phyloP scores from a whole-genome alignment of 371 early-diverging fungal genomes.

The Globomyces sp. region DNA sequence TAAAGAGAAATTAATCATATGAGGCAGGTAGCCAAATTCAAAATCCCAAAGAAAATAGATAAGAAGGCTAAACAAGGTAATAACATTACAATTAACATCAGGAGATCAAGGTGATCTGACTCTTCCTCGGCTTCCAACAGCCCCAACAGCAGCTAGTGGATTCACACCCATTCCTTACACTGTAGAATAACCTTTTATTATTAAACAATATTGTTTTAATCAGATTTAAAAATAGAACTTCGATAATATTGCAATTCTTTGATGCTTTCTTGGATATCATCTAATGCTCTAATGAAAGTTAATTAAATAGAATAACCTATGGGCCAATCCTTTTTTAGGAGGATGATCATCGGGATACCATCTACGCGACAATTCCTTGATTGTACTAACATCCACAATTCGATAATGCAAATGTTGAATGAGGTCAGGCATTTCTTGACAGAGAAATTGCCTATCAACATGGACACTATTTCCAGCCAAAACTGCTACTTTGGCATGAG shows the following conservation, averaged over 20 bases:
- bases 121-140: background rate
- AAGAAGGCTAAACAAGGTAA: background rate
- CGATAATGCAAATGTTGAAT: conserved; percentile 83
- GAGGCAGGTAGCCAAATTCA: conserved; percentile 14
- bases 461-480: conserved; percentile 93
- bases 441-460: conserved; percentile 74
- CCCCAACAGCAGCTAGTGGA: background rate
- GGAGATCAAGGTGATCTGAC: too few species aligned
- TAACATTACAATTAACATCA: background rate
- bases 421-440: conserved; percentile 77
- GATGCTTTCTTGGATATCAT: conserved; percentile 90
- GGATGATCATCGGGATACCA: conserved; percentile 68
- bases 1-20: conserved; percentile 38
- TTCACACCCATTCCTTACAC: background rate
- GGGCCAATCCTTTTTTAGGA: conserved; percentile 40
- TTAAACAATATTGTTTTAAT: background rate
- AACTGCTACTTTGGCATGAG: conserved; percentile 58
- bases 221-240: conserved; percentile 27
- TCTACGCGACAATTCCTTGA: conserved; percentile 82
- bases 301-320: background rate
- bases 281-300: conserved; percentile 62
- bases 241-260: conserved; percentile 79
- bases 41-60: background rate
- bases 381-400: conserved; percentile 77
- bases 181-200: background rate